A percentile compares a stretch with the other conserved stretches of the same genome.
Conservation (phyloP, 768 basidiomycete species). For the Sarcodon aspratus region DNA sequence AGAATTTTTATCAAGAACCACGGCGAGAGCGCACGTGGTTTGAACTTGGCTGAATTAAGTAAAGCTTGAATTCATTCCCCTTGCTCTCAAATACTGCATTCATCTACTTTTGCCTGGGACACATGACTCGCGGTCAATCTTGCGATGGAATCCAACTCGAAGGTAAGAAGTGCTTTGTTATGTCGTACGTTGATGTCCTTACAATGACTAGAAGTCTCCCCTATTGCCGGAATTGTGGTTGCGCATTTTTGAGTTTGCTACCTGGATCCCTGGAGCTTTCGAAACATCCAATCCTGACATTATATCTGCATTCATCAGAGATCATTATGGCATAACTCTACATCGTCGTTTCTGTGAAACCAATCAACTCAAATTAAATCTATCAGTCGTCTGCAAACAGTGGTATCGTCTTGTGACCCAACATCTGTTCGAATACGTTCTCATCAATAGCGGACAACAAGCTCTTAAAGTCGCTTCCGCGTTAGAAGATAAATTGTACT, state of each 20-base stretch:
- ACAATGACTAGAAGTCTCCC: no score
- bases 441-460: constrained; percentile 9
- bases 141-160: no score
- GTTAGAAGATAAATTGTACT: neutral
- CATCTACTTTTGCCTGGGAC: no score
- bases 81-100: no score
- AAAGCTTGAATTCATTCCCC: no score
- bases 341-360: constrained; percentile 7
- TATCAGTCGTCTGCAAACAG: constrained; percentile 7
- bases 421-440: constrained; percentile 7
- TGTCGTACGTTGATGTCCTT: no score
- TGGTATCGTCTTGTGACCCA: constrained; percentile 6
- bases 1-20: no score
- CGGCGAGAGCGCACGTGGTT: no score
- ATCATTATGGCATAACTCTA: constrained; percentile 7
- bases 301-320: constrained; percentile 4
- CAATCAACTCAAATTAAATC: constrained; percentile 5
- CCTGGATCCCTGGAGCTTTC: constrained; percentile 7
- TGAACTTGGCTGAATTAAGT: no score
- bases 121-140: no score
- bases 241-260: constrained; percentile 6
- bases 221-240: constrained; percentile 9
- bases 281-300: constrained; percentile 1
- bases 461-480: constrained; percentile 3
- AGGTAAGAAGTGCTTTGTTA: no score